These are phyloP conservation scores for Camillea tinctor DNA, from an alignment of 2,329 filamentous ascomycete species.

Conservation along the genomic window DNA sequence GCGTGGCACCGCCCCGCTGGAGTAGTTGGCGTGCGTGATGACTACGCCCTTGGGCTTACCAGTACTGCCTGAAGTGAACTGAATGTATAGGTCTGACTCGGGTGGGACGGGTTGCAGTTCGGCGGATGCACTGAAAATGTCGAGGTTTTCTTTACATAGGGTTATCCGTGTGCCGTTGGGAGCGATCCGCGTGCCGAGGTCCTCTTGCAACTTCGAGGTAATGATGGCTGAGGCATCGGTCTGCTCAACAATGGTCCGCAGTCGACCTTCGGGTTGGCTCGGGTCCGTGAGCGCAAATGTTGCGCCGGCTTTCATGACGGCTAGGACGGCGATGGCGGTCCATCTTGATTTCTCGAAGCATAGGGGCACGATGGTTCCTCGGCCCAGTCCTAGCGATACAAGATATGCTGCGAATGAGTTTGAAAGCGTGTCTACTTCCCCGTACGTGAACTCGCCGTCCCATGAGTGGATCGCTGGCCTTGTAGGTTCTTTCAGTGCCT, in stretches of 20 bases:
- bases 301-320: slow-evolving; percentile 48
- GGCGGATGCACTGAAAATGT: slow-evolving; percentile 16
- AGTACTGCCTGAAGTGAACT: slow-evolving; percentile 65
- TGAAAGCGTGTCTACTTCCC: slow-evolving; percentile 43
- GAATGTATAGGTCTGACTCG: slow-evolving; percentile 49
- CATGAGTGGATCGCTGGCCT: slow-evolving; percentile 47
- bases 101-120: slow-evolving; percentile 37
- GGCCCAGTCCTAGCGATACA: slow-evolving; percentile 33
- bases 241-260: slow-evolving; percentile 45
- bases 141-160: slow-evolving; percentile 30
- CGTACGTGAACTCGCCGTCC: slow-evolving; percentile 49
- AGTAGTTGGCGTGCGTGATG: slow-evolving; percentile 47
- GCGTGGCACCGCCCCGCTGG: slow-evolving; percentile 44
- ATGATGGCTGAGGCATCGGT: slow-evolving; percentile 39
- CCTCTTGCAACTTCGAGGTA: slow-evolving; percentile 40
- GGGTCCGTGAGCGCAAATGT: slow-evolving; percentile 48
- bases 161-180: slow-evolving; percentile 33
- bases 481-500: slow-evolving; percentile 37
- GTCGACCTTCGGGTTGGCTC: slow-evolving; percentile 44
- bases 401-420: slow-evolving; percentile 42
- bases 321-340: slow-evolving; percentile 45
- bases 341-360: slow-evolving; percentile 51
- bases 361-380: slow-evolving; percentile 46
- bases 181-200: slow-evolving; percentile 38
- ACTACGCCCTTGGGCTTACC: slow-evolving; percentile 64